These are phyloP conservation scores for Aspergillus brunneoviolaceus DNA, from an alignment of 2,329 filamentous ascomycete genomes.

Conservation along the genomic window DNA sequence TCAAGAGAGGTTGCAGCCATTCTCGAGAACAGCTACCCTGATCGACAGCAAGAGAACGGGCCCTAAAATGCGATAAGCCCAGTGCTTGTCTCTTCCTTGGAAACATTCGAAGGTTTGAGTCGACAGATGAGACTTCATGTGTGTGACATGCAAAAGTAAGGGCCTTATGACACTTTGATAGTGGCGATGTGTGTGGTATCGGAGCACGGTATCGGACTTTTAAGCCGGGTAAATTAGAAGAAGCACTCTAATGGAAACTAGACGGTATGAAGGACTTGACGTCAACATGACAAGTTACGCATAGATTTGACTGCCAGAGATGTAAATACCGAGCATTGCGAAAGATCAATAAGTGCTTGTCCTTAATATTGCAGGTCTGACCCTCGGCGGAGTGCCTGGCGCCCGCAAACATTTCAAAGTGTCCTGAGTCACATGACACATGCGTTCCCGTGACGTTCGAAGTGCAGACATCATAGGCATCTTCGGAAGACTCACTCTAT, in stretches of 20 bases:
- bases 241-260: neutral
- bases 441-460: neutral
- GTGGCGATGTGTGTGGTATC: neutral
- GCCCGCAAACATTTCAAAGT: no score
- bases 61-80: neutral
- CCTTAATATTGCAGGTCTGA: neutral
- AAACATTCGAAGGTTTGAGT: no score
- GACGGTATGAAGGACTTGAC: neutral
- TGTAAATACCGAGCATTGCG: neutral
- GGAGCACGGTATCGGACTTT: neutral
- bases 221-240: neutral
- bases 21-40: constrained; percentile 9
- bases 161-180: neutral
- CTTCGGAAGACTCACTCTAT: neutral
- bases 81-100: no score
- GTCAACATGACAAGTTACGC: neutral
- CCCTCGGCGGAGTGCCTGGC: neutral
- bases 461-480: neutral
- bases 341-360: neutral
- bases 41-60: neutral
- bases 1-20: constrained; percentile 48
- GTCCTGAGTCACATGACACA: neutral
- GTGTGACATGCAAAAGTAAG: neutral
- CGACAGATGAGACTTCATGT: neutral
- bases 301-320: neutral